Percentiles rank a stretch among this genome's conserved stretches.
Conservation (phyloP, 345 rosid genomes). For the Eutrema japonicum region DNA sequence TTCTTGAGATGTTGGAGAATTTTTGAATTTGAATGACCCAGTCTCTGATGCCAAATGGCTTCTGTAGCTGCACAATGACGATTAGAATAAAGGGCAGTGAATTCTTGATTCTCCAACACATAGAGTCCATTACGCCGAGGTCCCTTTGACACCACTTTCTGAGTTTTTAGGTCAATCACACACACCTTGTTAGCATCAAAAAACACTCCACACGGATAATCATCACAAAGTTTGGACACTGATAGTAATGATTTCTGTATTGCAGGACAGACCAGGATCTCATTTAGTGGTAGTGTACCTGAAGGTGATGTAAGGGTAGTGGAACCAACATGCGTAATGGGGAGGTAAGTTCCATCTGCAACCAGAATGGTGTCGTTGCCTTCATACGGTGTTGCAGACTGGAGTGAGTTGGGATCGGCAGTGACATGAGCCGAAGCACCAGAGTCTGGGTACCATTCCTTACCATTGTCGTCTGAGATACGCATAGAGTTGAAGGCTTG, state of each 20-base stretch:
- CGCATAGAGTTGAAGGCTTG: background rate
- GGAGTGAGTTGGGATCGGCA: background rate
- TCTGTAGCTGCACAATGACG: background rate
- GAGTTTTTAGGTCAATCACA: too few species aligned
- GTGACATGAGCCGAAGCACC: background rate
- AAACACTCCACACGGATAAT: background rate
- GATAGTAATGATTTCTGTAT: background rate
- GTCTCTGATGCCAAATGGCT: background rate
- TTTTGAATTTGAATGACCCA: background rate
- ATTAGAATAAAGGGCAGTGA: background rate
- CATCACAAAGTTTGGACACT: background rate
- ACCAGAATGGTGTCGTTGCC: background rate
- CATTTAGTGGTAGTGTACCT: background rate
- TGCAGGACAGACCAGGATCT: background rate
- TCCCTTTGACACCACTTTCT: too few species aligned
- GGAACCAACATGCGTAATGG: background rate
- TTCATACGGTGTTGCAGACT: background rate
- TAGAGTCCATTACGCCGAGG: too few species aligned
- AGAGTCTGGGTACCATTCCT: background rate
- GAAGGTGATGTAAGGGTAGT: background rate
- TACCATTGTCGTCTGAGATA: background rate
- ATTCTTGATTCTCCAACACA: too few species aligned
- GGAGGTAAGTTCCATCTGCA: background rate
- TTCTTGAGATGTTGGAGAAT: background rate
- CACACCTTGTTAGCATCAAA: too few species aligned